Base-by-base conservation (phyloP, 106 monocot genomes). In the Narthecium ossifragum region DNA sequence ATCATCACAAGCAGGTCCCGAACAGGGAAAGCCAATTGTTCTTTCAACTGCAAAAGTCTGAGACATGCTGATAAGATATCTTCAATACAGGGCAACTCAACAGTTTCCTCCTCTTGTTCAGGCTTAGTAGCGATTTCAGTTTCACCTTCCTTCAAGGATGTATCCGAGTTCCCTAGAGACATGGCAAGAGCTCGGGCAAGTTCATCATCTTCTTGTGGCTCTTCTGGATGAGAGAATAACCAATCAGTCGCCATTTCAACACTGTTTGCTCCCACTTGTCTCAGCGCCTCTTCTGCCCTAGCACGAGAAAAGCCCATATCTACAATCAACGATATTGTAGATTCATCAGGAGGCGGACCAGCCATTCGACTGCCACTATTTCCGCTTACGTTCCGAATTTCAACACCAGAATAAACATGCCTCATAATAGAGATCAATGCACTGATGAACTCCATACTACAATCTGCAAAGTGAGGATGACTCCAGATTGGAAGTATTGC, bases 101-200 rank as follows among this genome's bases (percentile, higher is more conserved):
- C 63, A 6, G 53, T 24, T 73, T 85, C 87, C 45, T 80, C 80
- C 75, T 84, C 80, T 21, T 71, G 60, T 20, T 77, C 69, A 57
- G 29, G 27, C 61, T 61, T 57, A 57, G 29, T 56, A 20, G 67
- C 21, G 61, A 51, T 61, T 50, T 53, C 55, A 61, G 34, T 59
- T 50, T 66, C 71, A 68, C 60, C 84, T 48, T 87, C 85, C 60
- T 75, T 76, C 8, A 60, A 51, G 6, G 80, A 37, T 61, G 78
- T 39, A 58, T 75, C 80, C 41, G 83, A 73, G 57, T 81, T 90
- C 39, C 91, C 91, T 46, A 99, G 53, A 34, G 98, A 99, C 80
- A 99, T 82, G 41, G 88, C 92, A 60, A 99, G 87, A 66, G 98
- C 98, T 54, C 77, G 87, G 53, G 98, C 98, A 81, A 99, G 98